Evolutionary conservation across 2,329 filamentous ascomycete genomes (phyloP).

Genomic region (Botryosphaeria dothidea): DNA sequence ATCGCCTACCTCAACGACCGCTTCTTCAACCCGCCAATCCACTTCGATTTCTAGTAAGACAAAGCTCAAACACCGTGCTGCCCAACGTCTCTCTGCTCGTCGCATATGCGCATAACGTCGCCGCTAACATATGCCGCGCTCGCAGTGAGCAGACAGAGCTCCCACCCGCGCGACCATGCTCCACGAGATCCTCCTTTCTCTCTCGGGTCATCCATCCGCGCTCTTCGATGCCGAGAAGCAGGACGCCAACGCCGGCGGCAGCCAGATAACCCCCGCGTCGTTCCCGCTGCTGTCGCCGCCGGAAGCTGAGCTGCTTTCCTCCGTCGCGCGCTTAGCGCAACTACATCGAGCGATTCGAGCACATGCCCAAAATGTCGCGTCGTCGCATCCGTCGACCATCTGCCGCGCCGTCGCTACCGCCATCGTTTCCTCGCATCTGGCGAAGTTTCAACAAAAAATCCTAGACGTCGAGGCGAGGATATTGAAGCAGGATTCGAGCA

Average conservation of each 20-base stretch:
- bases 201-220: constrained; percentile 90
- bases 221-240: constrained; percentile 64
- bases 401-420: constrained; percentile 84
- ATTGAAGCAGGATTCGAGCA: constrained; percentile 70
- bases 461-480: constrained; percentile 81
- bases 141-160: constrained; percentile 20
- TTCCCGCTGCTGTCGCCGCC: constrained; percentile 67
- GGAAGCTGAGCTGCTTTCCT: constrained; percentile 78
- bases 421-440: constrained; percentile 73
- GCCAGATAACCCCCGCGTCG: constrained; percentile 18
- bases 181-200: constrained; percentile 95
- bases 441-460: constrained; percentile 79
- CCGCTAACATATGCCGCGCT: neutral
- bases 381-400: constrained; percentile 74
- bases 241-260: constrained; percentile 14
- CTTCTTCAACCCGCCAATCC: constrained; percentile 12
- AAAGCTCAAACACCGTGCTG: neutral
- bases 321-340: constrained; percentile 74
- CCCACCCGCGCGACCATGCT: constrained; percentile 64
- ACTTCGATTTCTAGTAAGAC: constrained; percentile 21
- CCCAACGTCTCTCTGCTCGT: constrained; percentile 21
- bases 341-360: constrained; percentile 73
- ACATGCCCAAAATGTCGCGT: constrained; percentile 66
- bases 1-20: constrained; percentile 31
- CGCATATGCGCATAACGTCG: neutral